Base-by-base conservation (phyloP, 768 basidiomycete genomes). In the Mycena vitilis region DNA sequence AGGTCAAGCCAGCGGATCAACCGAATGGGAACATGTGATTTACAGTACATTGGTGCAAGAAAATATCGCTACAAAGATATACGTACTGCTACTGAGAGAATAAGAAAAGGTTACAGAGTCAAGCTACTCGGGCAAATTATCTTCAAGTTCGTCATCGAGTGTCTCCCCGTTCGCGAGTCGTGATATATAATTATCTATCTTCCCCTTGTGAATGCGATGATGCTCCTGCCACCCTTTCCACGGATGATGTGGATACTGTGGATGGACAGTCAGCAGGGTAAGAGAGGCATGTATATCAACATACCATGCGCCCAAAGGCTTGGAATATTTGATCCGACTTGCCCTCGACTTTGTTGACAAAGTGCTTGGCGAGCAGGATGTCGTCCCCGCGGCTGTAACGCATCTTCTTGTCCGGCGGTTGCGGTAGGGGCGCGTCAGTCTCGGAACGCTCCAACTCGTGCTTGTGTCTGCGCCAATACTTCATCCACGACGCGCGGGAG, bases 181-280 rank as follows among this genome's bases (percentile, higher is more conserved):
- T 66, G 88, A 82, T 49, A 93, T 91, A 47, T 93, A 85, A 78
- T 94, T 89, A 73, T 95, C 94, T 69, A 95, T 94, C 75, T 93
- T 94, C 15, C 88, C 84, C 75, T 95, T 95, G 77, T 95, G 94
- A 73, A 95, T 94, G 49, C 94, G 87, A 76, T 95, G 91, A 76
- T 95, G 94, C 74, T 95, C 94, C 77, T 95, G 94, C 94, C 94
- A 95, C 16, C 94, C 94, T 77, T 95, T 95, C 94, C 94, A 95
- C 4, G 94, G 94, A 81, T 95, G 94, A 75, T 95, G 92, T 2
- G 93, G 88, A 77, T 95, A 86, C 94, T 95, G 73, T 20, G 69
- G 40, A 58, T 22, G 18, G n/a, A 60, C 48, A 67, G 48, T 63
- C 55, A 60, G 48, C 48, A 18, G 25, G 65, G 22, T 22, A n/a